Evolutionary conservation across 2,329 filamentous ascomycete genomes (phyloP).

Genomic region (Pyricularia sp.): DNA sequence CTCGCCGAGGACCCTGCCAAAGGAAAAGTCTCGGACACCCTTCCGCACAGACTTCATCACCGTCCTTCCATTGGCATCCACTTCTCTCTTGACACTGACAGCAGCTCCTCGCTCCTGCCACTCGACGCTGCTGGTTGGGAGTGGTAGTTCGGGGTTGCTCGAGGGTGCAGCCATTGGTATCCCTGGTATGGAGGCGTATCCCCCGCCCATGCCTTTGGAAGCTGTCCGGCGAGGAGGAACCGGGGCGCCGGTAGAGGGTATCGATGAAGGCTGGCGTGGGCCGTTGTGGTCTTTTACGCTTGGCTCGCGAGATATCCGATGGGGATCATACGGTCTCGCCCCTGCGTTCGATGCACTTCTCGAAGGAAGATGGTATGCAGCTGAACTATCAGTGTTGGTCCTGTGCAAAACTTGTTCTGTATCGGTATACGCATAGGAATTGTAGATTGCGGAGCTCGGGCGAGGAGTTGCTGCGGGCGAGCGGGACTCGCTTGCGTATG

Average conservation of each 20-base stretch:
- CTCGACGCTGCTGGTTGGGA: slow-evolving; percentile 65
- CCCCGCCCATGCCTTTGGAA: slow-evolving; percentile 61
- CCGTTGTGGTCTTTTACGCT: slow-evolving; percentile 27
- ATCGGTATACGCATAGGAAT: neutral
- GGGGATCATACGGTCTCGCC: slow-evolving; percentile 11
- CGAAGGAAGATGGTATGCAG: slow-evolving; percentile 29
- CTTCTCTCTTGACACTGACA: slow-evolving; percentile 69
- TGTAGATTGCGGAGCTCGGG: neutral
- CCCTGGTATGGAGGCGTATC: slow-evolving; percentile 35
- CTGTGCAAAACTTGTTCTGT: slow-evolving; percentile 16
- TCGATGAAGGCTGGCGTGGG: slow-evolving; percentile 38
- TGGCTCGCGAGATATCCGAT: slow-evolving; percentile 49
- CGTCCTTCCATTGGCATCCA: slow-evolving; percentile 76
- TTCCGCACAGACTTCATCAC: slow-evolving; percentile 85
- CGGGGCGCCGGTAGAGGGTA: slow-evolving; percentile 45
- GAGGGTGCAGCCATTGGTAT: slow-evolving; percentile 29
- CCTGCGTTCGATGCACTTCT: slow-evolving; percentile 50
- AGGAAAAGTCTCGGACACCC: slow-evolving; percentile 92
- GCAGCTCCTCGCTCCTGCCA: slow-evolving; percentile 97
- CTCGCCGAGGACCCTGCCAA: slow-evolving; percentile 83
- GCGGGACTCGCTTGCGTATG: neutral
- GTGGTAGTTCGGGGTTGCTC: slow-evolving; percentile 28
- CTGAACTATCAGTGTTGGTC: slow-evolving; percentile 48
- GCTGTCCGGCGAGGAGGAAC: slow-evolving; percentile 61
- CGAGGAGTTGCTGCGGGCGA: neutral